These are phyloP conservation scores for Solanum corneliomulleri DNA, from an alignment of 257 asterid species.

Conservation along the genomic window DNA sequence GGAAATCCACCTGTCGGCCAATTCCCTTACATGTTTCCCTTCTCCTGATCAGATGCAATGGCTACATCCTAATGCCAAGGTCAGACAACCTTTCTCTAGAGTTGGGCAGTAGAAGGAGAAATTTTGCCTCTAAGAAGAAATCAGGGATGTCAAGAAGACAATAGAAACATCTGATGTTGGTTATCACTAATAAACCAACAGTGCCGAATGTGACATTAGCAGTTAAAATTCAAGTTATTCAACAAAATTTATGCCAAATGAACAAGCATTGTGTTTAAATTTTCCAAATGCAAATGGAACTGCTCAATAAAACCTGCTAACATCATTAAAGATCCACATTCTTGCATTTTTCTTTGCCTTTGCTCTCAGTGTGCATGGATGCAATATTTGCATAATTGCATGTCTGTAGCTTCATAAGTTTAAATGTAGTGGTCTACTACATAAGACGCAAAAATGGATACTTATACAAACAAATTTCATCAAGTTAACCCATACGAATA, in stretches of 20 bases:
- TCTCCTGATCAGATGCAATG: background rate
- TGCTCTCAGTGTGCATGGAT: background rate
- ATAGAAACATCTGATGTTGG: background rate
- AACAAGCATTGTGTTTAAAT: background rate
- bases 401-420: background rate
- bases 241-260: background rate
- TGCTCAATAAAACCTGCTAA: background rate
- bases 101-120: background rate
- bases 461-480: background rate
- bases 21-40: background rate
- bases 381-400: background rate
- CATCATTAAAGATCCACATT: background rate
- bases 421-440: background rate
- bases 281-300: background rate
- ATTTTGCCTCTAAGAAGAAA: background rate
- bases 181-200: background rate
- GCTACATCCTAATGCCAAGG: background rate
- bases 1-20: background rate
- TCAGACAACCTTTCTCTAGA: background rate
- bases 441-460: background rate
- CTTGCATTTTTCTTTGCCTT: background rate
- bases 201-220: background rate
- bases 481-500: slow-evolving; percentile 5
- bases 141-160: background rate
- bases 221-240: background rate